A percentile compares a stretch with the other conserved stretches of the same genome.
Conservation (phyloP, 768 basidiomycete species). For the Daedaleopsis sinensis region DNA sequence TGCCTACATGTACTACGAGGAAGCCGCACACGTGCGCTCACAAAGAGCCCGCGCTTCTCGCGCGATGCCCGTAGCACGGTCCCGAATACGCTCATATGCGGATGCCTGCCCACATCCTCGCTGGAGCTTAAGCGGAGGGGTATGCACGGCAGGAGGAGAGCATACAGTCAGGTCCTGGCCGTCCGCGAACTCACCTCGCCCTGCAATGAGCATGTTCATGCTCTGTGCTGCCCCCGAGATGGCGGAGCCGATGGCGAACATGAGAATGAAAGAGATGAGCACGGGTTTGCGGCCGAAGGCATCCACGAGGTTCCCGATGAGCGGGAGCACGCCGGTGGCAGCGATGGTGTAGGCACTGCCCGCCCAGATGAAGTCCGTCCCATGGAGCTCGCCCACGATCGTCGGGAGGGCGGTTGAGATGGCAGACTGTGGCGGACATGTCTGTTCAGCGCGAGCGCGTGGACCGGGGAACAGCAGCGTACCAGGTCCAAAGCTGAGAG, state of each 20-base stretch:
- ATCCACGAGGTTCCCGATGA: constrained; percentile 31
- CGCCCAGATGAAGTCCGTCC: constrained; percentile 27
- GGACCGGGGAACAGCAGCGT: not conserved
- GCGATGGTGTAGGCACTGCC: constrained; percentile 38
- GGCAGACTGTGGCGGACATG: not conserved
- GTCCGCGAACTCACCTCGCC: constrained; percentile 24
- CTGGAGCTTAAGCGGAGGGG: too few species aligned
- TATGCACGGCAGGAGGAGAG: too few species aligned
- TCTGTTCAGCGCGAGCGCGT: not conserved
- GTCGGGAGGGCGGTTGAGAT: constrained; percentile 25
- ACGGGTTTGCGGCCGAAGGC: constrained; percentile 15
- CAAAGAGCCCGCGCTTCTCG: too few species aligned
- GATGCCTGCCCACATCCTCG: too few species aligned
- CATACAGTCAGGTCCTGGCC: not conserved
- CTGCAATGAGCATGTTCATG: constrained; percentile 45
- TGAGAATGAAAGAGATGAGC: constrained; percentile 30
- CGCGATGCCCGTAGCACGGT: too few species aligned
- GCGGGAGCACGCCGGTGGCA: constrained; percentile 37
- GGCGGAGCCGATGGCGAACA: constrained; percentile 43
- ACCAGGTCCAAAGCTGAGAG: constrained; percentile 18
- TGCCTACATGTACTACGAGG: too few species aligned
- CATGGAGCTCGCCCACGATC: constrained; percentile 18
- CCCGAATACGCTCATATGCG: too few species aligned
- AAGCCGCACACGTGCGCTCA: too few species aligned
- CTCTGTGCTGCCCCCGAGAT: constrained; percentile 40